Evolutionary conservation across 164 flowering plant genomes (phyloP), one percentile per base, ranked within the genome.

Genomic region (Tetracentron sinense): DNA sequence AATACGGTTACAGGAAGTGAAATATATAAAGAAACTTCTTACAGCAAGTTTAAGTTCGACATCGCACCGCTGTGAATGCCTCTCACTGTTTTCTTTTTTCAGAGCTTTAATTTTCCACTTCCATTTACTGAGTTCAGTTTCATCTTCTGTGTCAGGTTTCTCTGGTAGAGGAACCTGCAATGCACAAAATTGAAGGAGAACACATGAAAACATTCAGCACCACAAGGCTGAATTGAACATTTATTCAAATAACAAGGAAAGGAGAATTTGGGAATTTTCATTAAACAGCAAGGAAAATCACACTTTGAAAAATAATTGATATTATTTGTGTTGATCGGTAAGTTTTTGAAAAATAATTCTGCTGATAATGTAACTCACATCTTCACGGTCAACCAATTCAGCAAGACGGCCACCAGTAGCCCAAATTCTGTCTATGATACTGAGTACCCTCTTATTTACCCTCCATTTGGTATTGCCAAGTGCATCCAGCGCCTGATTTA

Each of bases 401-500:
- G 85, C 99, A 64, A 88, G 76, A 56, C 79, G 44, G 26, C 97
- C 99, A 77, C 99, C 97, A 77, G 77, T 80, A 62, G 92, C 84
- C 99, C 99, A 95, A 65, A 95, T 75, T 73, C 88, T 78, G 66
- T 95, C 99, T 57, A 95, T 65, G 7, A 95, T 81, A 64, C 72
- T 60, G 70, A 92, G 96, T 11, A 95, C 81, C 77, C 83, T 88
- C 61, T 82, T 88, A 64, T 92, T 92, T 54, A 95, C 65, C 75
- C 92, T 85, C 99, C 99, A 95, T 76, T 79, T 85, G 49, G 96
- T 87, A 66, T 72, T 81, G 55, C 99, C 99, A 58, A 95, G 96
- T 2, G 91, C 87, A 85, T 95, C 82, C 53, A 94, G 74, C 46
- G 99, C 97, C 99, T 94, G 81, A 62, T 67, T 67, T 49, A 38